Evolutionary conservation across 2,329 filamentous ascomycete genomes (phyloP), one percentile per base, ranked within the genome.

Genomic region (Beauveria sp.): DNA sequence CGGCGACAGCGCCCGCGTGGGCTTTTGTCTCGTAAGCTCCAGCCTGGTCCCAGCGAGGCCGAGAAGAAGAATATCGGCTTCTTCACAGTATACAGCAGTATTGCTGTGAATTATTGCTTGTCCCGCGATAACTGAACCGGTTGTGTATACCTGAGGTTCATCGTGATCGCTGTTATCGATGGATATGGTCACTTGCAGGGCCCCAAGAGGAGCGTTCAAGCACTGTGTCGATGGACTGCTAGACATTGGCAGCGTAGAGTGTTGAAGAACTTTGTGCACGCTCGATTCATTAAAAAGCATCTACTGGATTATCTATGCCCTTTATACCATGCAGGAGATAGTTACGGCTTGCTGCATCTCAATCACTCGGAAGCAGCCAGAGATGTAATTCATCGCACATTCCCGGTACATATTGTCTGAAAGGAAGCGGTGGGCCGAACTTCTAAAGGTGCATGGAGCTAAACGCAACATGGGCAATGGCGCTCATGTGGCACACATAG

Each of bases 401-500:
- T 59, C 41, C 40, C 14, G 48, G 41, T 20, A 24, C 44, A 46
- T 28, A 47, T 53, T 43, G 28, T 28, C 28, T 26, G 9, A 24
- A 12, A 40, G 55, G 20, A 24, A 37, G 40, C 24, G 40, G 47
- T 30, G 57, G 48, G 48, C 28, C 57, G 10, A 53, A 18, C 14
- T 20, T 16, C 16, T 24, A 24, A 24, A 24, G 28, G 40, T 28
- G 48, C 12, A 34, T 14, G 18, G 41, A 53, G 57, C 57, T 54
- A 59, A 53, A 47, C 56, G 56, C 56, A 53, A 59, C 47, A 28
- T 5, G 48, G 56, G 40, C 56, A 59, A 53, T 53, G 56, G 47
- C 48, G 44, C 26, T 46, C 56, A 59, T 52, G 40, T 34, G 37
- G 34, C 46, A 58, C 7, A 28, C 22, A 28, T 75, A 34, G 20